phyloP scores from a whole-genome alignment of 2,329 filamentous ascomycete species.

The Alternaria rosae region DNA sequence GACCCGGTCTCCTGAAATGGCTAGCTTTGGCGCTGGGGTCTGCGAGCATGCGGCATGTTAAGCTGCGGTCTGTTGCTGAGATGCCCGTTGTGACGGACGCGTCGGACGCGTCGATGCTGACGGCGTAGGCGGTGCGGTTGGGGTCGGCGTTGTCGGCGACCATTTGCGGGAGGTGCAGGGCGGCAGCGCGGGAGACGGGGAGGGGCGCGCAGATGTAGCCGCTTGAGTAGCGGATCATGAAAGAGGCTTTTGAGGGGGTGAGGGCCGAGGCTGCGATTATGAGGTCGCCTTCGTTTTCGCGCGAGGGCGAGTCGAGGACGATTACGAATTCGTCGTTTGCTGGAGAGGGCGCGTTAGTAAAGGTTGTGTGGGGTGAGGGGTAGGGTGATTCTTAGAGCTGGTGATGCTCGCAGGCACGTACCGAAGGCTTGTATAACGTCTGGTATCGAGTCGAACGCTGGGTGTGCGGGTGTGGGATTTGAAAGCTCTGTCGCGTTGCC shows the following conservation, averaged over 20 bases:
- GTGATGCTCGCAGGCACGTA: constrained; percentile 22
- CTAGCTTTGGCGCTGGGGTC: constrained; percentile 62
- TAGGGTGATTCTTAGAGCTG: background rate
- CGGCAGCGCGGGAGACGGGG: constrained; percentile 69
- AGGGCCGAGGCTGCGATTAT: constrained; percentile 90
- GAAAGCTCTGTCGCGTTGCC: constrained; percentile 24
- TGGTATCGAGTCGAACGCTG: constrained; percentile 57
- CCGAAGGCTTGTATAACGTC: constrained; percentile 56
- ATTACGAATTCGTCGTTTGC: constrained; percentile 85
- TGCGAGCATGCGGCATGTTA: constrained; percentile 81
- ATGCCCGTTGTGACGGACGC: constrained; percentile 80
- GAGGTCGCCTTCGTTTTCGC: constrained; percentile 98
- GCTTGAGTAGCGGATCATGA: constrained; percentile 88
- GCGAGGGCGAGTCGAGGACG: constrained; percentile 88
- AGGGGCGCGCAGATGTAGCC: constrained; percentile 93
- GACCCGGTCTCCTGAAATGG: constrained; percentile 82
- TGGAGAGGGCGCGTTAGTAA: constrained; percentile 20
- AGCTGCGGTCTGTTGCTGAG: constrained; percentile 82
- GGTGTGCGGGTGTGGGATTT: constrained; percentile 41
- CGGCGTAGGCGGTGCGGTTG: constrained; percentile 90
- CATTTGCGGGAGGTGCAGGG: constrained; percentile 88
- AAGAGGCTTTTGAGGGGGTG: constrained; percentile 90
- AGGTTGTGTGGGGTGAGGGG: background rate
- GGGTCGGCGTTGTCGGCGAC: constrained; percentile 78
- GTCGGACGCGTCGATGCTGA: constrained; percentile 83